These are phyloP conservation scores for Colletotrichum melonis DNA, from an alignment of 2,329 filamentous ascomycete genomes.

Conservation along the genomic window DNA sequence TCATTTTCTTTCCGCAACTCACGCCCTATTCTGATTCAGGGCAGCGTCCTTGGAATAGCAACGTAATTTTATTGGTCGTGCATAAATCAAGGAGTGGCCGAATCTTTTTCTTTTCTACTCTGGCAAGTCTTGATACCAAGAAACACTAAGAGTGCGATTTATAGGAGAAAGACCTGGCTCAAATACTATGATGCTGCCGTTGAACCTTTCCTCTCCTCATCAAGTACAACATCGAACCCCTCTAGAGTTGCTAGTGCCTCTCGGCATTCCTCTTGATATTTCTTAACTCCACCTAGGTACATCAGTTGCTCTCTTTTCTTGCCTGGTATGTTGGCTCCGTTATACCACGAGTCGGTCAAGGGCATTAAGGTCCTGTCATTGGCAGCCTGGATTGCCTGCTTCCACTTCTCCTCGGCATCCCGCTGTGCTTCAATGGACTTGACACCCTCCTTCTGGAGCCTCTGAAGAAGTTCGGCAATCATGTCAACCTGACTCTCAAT, in stretches of 20 bases:
- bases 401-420: slow-evolving; percentile 31
- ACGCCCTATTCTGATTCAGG: too few relatives aligned
- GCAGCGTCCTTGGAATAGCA: too few relatives aligned
- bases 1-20: too few relatives aligned
- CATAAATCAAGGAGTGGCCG: too few relatives aligned
- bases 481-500: slow-evolving; percentile 35
- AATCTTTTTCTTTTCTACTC: too few relatives aligned
- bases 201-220: too few relatives aligned
- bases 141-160: too few relatives aligned
- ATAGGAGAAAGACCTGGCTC: too few relatives aligned
- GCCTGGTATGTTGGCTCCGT: slow-evolving; percentile 40
- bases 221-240: too few relatives aligned
- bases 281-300: slow-evolving; percentile 34
- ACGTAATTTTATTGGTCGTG: too few relatives aligned
- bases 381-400: slow-evolving; percentile 26
- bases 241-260: neutral
- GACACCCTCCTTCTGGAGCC: slow-evolving; percentile 27
- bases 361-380: slow-evolving; percentile 36
- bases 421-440: slow-evolving; percentile 34
- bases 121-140: too few relatives aligned
- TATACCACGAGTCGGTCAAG: slow-evolving; percentile 37
- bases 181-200: too few relatives aligned
- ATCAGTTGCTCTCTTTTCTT: slow-evolving; percentile 38
- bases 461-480: slow-evolving; percentile 28
- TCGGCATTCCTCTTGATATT: slow-evolving; percentile 32